Base-by-base conservation (phyloP, 306 rosid species). In the Cyamopsis tetragonoloba region DNA sequence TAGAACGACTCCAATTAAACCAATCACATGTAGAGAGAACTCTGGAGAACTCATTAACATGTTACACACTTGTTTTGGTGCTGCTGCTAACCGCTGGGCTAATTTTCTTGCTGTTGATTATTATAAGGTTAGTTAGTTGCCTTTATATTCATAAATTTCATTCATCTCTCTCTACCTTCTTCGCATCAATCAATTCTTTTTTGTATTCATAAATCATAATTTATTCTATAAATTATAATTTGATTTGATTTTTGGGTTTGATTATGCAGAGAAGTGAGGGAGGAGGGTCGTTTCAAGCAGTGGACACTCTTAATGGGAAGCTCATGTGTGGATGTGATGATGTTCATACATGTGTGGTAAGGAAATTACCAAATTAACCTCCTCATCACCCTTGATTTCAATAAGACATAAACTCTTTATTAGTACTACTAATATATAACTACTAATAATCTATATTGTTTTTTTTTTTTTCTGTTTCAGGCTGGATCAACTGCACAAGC, bases 231-330 rank as follows among this genome's bases (percentile, higher is more conserved):
- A 41, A 7, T 38, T 7, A 26, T 20, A 32, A 37, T 37, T 20
- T n/a, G n/a, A n/a, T n/a, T n/a, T n/a, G n/a, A n/a, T n/a, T n/a
- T n/a, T n/a, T 61, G 26, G 31, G 76, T 51, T 12, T 28, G 24
- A 5, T 31, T 61, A 60, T 69, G 72, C 77, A 89, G 96, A 83
- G 91, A 48, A 87, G 89, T 63, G 85, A 80, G n/a, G 92, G 86
- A 46, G 95, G 91, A 46, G 96, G 96, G 24, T 28, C 91, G 3
- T 89, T 89, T 76, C 77, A 83, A 82, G 91, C 95, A 1, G 71
- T 82, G 26, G 96, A 87, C 70, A 68, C 72, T n/a, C 82, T 87
- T 19, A 90, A 90, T 60, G 97, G 92, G 55, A 71, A 80, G 79
- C 83, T 82, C 4, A 44, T 90, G 76, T 90, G 95, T 17, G 81